These are phyloP conservation scores for Candida quercuum DNA, from an alignment of 805 yeast genomes.

Conservation along the genomic window DNA sequence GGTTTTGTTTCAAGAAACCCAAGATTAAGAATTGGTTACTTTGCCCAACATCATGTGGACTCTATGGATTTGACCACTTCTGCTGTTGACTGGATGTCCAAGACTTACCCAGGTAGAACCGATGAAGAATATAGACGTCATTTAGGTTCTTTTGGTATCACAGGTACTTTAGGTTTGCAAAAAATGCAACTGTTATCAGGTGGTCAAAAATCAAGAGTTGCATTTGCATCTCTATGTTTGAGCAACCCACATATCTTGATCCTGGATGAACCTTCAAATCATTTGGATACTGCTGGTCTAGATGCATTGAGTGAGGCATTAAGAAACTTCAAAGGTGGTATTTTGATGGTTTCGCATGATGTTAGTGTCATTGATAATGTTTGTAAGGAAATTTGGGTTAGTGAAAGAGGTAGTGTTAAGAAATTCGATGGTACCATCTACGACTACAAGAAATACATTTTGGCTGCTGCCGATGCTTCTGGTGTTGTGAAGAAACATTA, in stretches of 20 bases:
- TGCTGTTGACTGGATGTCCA: constrained; percentile 94
- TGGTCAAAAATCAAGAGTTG: constrained; percentile 98
- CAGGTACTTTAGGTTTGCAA: constrained; percentile 89
- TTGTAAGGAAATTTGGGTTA: constrained; percentile 93
- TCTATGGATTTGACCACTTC: constrained; percentile 84
- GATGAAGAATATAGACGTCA: constrained; percentile 97
- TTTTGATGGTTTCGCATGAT: constrained; percentile 97
- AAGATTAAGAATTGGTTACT: constrained; percentile 88
- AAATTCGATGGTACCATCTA: constrained; percentile 78
- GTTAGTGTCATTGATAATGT: constrained; percentile 84
- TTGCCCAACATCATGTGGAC: constrained; percentile 98
- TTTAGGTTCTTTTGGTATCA: constrained; percentile 94
- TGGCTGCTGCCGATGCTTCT: constrained; percentile 66
- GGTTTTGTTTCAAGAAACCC: constrained; percentile 81
- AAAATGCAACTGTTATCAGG: constrained; percentile 88
- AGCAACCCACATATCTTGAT: constrained; percentile 86
- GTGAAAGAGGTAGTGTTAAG: constrained; percentile 77
- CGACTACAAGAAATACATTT: constrained; percentile 85
- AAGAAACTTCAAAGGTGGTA: constrained; percentile 87
- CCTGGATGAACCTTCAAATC: constrained; percentile 97
- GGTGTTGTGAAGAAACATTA: constrained; percentile 92
- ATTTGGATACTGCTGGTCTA: constrained; percentile 95
- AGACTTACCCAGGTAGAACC: constrained; percentile 83
- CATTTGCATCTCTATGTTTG: constrained; percentile 92
- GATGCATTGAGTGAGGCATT: constrained; percentile 93